Base-by-base conservation (phyloP, 805 yeast genomes). In the Millerago galiae region DNA sequence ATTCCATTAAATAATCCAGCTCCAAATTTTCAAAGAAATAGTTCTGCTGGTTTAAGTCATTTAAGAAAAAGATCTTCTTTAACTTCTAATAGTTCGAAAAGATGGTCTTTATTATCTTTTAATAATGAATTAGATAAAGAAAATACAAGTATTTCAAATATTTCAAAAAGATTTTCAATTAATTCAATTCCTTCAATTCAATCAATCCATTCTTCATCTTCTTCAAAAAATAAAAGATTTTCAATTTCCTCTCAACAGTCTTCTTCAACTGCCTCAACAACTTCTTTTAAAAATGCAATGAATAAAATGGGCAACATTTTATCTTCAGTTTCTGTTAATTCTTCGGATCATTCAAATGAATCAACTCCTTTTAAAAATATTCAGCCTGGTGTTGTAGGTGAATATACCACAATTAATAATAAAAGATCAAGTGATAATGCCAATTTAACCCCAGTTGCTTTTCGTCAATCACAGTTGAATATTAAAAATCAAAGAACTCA, bases 61-160 rank as follows among this genome's bases (percentile, higher is more conserved):
- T 29, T 52, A 16, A 52, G 53, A 37, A 55, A 49, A 26, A 47
- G 60, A 49, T 43, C 52, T 0, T 54, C 59, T 2, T 1, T 51
- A 14, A 47, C 40, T 32, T 51, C 54, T 5, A 51, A 49, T 34
- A 38, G 45, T 31, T 55, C 59, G 3, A 56, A 56, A 37, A 55
- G 60, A 54, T 56, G 59, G 59, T 56, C 60, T 3, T 25, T 56
- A 15, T 24, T 56, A n/a, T 53, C 58, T 3, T 55, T 56, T 33
- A 49, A 43, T 17, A 47, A 46, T 18, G 60, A 51, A 11, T 52
- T 46, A 4, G 56, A 54, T 27, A 52, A 52, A 37, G 55, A 52
- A 21, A 51, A 44, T 30, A 15, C 24, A 8, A 33, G 33, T 26
- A 26, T 16, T n/a, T 25, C 43, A 14, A 34, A 35, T 11, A 35